Conservation (phyloP, 257 asterid species). For the Gynochthodes officinalis region DNA sequence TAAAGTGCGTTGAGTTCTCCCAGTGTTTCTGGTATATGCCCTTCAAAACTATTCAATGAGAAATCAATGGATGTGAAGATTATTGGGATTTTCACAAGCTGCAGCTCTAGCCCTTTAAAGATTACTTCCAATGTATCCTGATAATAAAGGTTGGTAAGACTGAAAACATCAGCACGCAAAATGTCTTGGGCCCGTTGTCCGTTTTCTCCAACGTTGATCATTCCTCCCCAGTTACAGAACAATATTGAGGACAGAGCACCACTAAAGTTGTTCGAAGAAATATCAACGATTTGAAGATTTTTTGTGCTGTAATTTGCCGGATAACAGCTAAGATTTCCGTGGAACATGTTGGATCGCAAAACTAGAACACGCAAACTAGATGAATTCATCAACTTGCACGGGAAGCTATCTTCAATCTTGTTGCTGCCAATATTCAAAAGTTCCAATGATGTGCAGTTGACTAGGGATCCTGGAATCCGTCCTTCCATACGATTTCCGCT, state of each 20-base stretch:
- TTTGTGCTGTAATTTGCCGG: too few species aligned
- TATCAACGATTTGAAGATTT: too few species aligned
- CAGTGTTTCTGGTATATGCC: constrained; percentile 40
- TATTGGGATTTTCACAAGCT: constrained; percentile 53
- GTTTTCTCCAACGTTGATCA: too few species aligned
- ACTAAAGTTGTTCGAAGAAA: too few species aligned
- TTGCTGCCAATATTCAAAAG: constrained; percentile 49
- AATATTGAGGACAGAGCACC: too few species aligned
- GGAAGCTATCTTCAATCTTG: constrained; percentile 35
- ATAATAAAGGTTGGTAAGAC: too few species aligned
- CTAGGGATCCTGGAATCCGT: constrained; percentile 36
- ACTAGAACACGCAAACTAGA: constrained; percentile 24
- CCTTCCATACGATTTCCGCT: constrained; percentile 32
- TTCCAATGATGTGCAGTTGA: constrained; percentile 36
- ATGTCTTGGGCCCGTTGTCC: too few species aligned
- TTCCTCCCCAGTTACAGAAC: too few species aligned
- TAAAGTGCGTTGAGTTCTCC: constrained; percentile 52
- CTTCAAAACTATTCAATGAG: constrained; percentile 45
- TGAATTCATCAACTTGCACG: constrained; percentile 22
- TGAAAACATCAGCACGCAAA: too few species aligned
- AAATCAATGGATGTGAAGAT: constrained; percentile 40
- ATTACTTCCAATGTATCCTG: too few species aligned
- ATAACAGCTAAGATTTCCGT: too few species aligned
- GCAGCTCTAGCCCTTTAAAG: constrained; percentile 57
- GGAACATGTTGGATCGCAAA: too few species aligned